phyloP scores from a whole-genome alignment of 306 rosid genomes.

The Dicorynia guianensis region DNA sequence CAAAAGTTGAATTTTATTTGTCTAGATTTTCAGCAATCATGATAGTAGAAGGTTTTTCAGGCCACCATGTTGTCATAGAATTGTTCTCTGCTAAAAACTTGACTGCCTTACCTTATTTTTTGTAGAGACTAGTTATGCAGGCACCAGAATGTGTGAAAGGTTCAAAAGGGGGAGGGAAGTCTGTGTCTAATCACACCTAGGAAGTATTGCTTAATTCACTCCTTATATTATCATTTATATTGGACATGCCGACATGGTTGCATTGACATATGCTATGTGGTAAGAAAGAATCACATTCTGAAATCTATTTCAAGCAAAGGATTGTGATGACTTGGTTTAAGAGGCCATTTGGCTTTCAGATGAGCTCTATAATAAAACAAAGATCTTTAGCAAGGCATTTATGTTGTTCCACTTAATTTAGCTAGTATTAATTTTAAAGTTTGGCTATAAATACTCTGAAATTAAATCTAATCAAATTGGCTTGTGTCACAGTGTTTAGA shows the following conservation, averaged over 20 bases:
- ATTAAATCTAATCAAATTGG: not conserved
- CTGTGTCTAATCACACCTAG: not conserved
- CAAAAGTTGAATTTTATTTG: no score
- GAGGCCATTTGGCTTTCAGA: not conserved
- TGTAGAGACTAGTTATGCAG: not conserved
- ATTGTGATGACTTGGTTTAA: not conserved
- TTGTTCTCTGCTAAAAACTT: not conserved
- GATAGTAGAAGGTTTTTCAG: not conserved
- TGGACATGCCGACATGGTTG: conserved; percentile 1
- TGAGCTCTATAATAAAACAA: not conserved
- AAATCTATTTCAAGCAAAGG: not conserved
- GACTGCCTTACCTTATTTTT: not conserved
- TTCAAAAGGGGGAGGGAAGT: not conserved
- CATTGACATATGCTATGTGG: not conserved
- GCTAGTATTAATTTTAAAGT: conserved; percentile 18
- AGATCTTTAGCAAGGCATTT: conserved; percentile 1
- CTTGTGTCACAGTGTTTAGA: conserved; percentile 23
- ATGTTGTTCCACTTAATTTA: conserved; percentile 23
- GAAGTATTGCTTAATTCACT: not conserved
- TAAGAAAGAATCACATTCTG: not conserved
- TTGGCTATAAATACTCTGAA: not conserved
- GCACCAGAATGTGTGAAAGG: not conserved
- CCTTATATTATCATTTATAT: not conserved
- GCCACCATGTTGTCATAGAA: not conserved
- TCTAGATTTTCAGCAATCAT: not conserved